Percentiles rank a stretch among this genome's conserved stretches.
Conservation (phyloP, 257 asterid species). For the Jacaranda mimosifolia region DNA sequence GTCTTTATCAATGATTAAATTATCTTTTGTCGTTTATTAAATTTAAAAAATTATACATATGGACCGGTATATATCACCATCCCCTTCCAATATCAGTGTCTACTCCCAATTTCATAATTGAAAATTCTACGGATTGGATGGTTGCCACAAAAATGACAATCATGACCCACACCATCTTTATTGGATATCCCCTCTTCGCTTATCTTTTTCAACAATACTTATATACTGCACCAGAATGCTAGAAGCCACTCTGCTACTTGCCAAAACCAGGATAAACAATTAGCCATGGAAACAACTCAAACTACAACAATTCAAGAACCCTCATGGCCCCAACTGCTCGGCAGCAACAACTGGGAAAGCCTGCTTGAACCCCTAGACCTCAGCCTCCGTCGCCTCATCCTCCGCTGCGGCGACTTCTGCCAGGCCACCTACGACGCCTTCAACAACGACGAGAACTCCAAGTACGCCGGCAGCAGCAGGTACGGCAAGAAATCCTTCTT, state of each 20-base stretch:
- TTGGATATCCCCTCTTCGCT: background rate
- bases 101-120: too few species aligned
- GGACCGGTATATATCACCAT: too few species aligned
- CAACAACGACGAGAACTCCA: constrained; percentile 85
- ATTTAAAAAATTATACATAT: too few species aligned
- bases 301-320: constrained; percentile 33
- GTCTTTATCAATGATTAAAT: too few species aligned
- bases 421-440: constrained; percentile 93
- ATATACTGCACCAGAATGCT: background rate
- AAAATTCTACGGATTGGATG: too few species aligned
- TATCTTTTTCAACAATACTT: background rate
- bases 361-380: constrained; percentile 72
- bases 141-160: too few species aligned
- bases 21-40: too few species aligned
- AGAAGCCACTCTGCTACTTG: background rate
- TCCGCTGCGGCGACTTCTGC: constrained; percentile 88
- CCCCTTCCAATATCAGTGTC: too few species aligned
- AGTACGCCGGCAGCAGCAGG: constrained; percentile 82
- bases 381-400: constrained; percentile 68
- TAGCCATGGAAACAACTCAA: constrained; percentile 13
- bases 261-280: background rate
- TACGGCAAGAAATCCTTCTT: constrained; percentile 80
- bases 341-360: constrained; percentile 75
- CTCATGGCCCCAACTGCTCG: constrained; percentile 69
- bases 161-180: too few species aligned